These are phyloP conservation scores for Lactarius pseudohatsudake DNA, from an alignment of 768 basidiomycete species.

Conservation along the genomic window DNA sequence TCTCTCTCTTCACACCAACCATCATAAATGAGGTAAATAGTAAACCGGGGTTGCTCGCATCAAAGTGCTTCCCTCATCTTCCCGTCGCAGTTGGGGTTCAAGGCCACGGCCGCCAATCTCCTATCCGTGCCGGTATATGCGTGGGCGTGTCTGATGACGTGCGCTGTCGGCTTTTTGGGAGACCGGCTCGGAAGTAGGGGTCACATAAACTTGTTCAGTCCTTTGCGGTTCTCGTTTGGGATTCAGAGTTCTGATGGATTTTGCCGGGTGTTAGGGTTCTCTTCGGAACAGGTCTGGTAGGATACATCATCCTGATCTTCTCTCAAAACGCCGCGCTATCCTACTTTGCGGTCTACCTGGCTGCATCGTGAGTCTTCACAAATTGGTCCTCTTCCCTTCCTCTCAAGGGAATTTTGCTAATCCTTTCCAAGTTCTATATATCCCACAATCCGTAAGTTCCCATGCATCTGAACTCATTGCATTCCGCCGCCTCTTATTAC, in stretches of 20 bases:
- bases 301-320: conserved; percentile 65
- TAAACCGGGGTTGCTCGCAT: not conserved
- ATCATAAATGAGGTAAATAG: conserved; percentile 50
- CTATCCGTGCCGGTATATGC: conserved; percentile 77
- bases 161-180: conserved; percentile 57
- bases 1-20: conserved; percentile 50
- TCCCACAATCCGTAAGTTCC: conserved; percentile 44
- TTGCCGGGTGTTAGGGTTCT: conserved; percentile 10
- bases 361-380: conserved; percentile 55
- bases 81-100: conserved; percentile 44
- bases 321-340: conserved; percentile 62
- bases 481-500: not conserved
- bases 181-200: conserved; percentile 58
- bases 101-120: conserved; percentile 66
- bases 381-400: not conserved
- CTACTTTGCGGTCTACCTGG: conserved; percentile 72
- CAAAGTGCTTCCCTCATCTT: not conserved
- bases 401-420: not conserved
- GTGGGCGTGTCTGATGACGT: conserved; percentile 69
- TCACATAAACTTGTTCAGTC: conserved; percentile 58
- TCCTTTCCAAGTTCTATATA: conserved; percentile 42
- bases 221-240: not conserved
- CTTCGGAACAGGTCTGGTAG: conserved; percentile 44
- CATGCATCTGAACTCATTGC: not conserved
- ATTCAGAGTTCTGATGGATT: conserved; percentile 7